These are phyloP conservation scores for Trichoderma asperellum DNA, from an alignment of 2,329 filamentous ascomycete genomes.

Conservation along the genomic window DNA sequence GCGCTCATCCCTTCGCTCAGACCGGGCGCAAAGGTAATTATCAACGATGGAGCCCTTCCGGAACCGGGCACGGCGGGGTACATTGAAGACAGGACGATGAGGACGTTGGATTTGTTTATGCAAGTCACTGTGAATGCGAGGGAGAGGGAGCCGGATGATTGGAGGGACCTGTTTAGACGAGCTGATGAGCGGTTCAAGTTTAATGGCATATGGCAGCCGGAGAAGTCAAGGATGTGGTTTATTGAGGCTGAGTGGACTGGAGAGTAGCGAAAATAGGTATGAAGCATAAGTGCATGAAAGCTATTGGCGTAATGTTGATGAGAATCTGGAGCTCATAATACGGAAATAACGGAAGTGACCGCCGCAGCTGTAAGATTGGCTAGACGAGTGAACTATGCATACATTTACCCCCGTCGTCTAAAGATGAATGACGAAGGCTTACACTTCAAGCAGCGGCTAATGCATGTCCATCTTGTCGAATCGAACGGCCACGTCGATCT, in stretches of 20 bases:
- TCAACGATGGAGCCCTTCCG: slow-evolving; percentile 37
- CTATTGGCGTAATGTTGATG: neutral
- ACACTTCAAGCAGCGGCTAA: neutral
- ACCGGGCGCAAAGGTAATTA: slow-evolving; percentile 35
- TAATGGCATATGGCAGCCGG: slow-evolving; percentile 30
- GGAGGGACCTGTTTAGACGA: slow-evolving; percentile 22
- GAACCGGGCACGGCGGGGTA: slow-evolving; percentile 30
- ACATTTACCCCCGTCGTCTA: neutral
- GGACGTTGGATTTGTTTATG: slow-evolving; percentile 29
- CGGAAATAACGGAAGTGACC: neutral
- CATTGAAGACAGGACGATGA: slow-evolving; percentile 24
- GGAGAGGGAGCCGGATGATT: slow-evolving; percentile 29
- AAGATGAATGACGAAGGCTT: neutral
- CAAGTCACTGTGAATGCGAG: slow-evolving; percentile 29
- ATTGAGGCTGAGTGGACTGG: slow-evolving; percentile 29
- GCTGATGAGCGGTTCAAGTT: slow-evolving; percentile 27
- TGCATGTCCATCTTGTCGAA: slow-evolving; percentile 1
- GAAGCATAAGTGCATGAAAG: neutral
- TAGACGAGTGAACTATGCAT: neutral
- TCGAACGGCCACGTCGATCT: slow-evolving; percentile 14
- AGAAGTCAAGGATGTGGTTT: slow-evolving; percentile 32
- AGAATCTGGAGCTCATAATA: neutral
- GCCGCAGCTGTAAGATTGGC: neutral
- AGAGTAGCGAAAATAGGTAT: neutral
- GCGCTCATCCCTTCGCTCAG: slow-evolving; percentile 39